These are phyloP conservation scores for Saitozyma sp. DNA, from an alignment of 768 basidiomycete genomes.

Conservation along the genomic window DNA sequence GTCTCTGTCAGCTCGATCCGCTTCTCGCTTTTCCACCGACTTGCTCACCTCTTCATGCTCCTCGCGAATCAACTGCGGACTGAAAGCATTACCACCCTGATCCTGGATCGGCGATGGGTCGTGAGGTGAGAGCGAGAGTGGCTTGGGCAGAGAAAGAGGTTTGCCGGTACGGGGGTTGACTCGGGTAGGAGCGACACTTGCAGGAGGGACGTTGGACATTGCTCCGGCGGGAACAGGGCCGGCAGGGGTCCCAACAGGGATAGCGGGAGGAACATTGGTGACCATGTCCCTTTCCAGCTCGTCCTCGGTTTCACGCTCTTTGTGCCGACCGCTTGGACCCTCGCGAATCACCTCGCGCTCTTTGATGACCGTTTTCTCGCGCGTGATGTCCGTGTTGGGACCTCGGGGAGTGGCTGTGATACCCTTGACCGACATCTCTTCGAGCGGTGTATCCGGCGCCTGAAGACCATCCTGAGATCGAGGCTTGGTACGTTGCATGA, in stretches of 20 bases:
- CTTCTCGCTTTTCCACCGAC: background rate
- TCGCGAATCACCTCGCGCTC: slow-evolving; percentile 42
- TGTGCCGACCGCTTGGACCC: slow-evolving; percentile 29
- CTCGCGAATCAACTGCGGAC: slow-evolving; percentile 34
- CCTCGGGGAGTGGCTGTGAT: slow-evolving; percentile 11
- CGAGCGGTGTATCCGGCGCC: background rate
- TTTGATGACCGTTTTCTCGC: slow-evolving; percentile 39
- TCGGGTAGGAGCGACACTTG: slow-evolving; percentile 15
- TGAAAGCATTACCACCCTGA: slow-evolving; percentile 13
- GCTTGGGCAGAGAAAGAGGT: slow-evolving; percentile 29
- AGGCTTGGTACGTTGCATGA: slow-evolving; percentile 31
- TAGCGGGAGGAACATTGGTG: slow-evolving; percentile 11
- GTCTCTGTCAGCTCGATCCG: background rate
- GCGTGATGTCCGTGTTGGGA: slow-evolving; percentile 30
- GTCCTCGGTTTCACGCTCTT: slow-evolving; percentile 19
- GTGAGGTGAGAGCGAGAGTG: slow-evolving; percentile 32
- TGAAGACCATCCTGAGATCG: slow-evolving; percentile 8
- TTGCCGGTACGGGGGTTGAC: slow-evolving; percentile 45
- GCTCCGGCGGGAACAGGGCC: slow-evolving; percentile 10
- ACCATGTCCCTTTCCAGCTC: slow-evolving; percentile 24
- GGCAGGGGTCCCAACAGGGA: slow-evolving; percentile 10
- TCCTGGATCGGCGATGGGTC: slow-evolving; percentile 32
- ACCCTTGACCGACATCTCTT: slow-evolving; percentile 4
- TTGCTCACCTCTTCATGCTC: slow-evolving; percentile 44
- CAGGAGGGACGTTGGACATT: slow-evolving; percentile 10